These are phyloP conservation scores for Tolypocladium ophioglossoides DNA, from an alignment of 2,329 filamentous ascomycete species.

Conservation along the genomic window DNA sequence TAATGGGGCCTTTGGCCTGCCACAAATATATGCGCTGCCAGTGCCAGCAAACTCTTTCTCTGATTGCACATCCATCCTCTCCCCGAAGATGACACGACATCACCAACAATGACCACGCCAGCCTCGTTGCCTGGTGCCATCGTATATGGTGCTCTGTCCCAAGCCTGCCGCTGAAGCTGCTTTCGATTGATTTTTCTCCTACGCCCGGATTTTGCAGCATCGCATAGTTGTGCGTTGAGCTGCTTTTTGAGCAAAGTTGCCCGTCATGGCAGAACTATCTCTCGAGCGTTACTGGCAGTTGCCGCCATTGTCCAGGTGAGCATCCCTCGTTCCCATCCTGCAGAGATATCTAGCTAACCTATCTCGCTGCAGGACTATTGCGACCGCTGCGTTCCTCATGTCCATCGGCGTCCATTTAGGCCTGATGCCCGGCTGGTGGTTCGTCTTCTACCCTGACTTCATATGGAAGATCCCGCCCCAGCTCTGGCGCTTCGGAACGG, in stretches of 20 bases:
- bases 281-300: slow-evolving; percentile 27
- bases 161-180: slow-evolving; percentile 2
- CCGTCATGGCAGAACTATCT: slow-evolving; percentile 20
- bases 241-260: slow-evolving; percentile 19
- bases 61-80: slow-evolving; percentile 7
- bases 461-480: slow-evolving; percentile 41
- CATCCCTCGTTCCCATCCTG: slow-evolving; percentile 5
- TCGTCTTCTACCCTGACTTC: slow-evolving; percentile 40
- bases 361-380: slow-evolving; percentile 48
- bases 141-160: slow-evolving; percentile 9
- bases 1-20: slow-evolving; percentile 2
- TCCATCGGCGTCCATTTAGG: slow-evolving; percentile 49
- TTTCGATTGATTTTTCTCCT: slow-evolving; percentile 8
- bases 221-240: background rate
- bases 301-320: slow-evolving; percentile 32
- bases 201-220: background rate
- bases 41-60: slow-evolving; percentile 8
- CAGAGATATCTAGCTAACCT: slow-evolving; percentile 9
- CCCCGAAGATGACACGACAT: slow-evolving; percentile 23
- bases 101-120: slow-evolving; percentile 20
- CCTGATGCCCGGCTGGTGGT: slow-evolving; percentile 36
- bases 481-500: slow-evolving; percentile 30
- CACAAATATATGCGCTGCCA: background rate
- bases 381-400: slow-evolving; percentile 48
- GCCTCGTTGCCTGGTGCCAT: slow-evolving; percentile 16